Conservation (phyloP, 495 filamentous ascomycete genomes). For the Cercophora samala region DNA sequence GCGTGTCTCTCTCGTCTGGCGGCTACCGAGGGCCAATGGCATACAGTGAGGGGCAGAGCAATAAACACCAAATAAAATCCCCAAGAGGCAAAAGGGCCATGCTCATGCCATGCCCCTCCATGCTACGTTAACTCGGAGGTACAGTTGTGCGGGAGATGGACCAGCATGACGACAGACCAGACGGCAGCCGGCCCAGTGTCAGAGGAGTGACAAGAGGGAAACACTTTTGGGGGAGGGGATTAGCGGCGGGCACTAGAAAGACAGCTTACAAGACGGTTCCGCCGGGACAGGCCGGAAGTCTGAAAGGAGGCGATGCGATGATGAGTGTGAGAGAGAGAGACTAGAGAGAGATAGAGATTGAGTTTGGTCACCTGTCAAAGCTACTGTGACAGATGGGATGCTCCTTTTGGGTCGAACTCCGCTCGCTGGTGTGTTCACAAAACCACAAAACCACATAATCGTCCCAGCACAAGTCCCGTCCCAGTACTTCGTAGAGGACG, state of each 20-base stretch:
- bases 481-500: not conserved
- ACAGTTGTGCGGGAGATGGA: not conserved
- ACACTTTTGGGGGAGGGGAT: not conserved
- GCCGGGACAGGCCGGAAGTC: slow-evolving; percentile 7
- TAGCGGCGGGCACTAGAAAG: slow-evolving; percentile 11
- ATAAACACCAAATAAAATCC: not conserved
- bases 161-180: slow-evolving; percentile 9
- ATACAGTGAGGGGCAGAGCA: not conserved
- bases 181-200: not conserved
- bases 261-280: slow-evolving; percentile 7
- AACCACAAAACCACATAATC: not conserved
- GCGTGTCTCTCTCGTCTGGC: not conserved
- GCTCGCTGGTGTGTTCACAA: not conserved
- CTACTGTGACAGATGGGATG: not conserved
- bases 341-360: too few relatives aligned
- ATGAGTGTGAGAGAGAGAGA: too few relatives aligned
- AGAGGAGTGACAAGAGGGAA: not conserved
- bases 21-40: not conserved
- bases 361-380: not conserved
- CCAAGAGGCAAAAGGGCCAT: not conserved
- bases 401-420: not conserved
- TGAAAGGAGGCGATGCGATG: not conserved
- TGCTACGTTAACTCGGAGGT: slow-evolving; percentile 11
- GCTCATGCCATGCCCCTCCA: not conserved
- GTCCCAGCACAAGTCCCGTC: not conserved